Evolutionary conservation across 2,329 filamentous ascomycete species (phyloP), one percentile per base, ranked within the genome.

Genomic region (Gaeumannomyces sp.): DNA sequence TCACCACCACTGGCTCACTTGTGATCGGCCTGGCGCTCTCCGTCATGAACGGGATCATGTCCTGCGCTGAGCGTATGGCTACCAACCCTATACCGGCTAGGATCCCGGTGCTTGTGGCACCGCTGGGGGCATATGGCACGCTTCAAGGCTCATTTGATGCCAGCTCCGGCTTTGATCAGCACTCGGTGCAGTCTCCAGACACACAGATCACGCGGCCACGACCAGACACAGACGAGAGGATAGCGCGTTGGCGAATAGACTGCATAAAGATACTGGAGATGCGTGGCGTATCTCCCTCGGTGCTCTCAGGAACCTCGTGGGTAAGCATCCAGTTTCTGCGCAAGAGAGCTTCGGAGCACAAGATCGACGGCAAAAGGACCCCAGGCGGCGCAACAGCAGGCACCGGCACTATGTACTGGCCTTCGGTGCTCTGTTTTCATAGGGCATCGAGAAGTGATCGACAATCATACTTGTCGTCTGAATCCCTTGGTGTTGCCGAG

Each of bases 1-100:
- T 87, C 62, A 86, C 84, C 7, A 86, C 82, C 1, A 82, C 81
- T 0, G 85, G 85, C 2, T 78, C 79, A 14, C 74, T 87, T 10
- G 73, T 86, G 19, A 75, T 85, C 31, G 79, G 78, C 58, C 70
- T 87, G 31, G 77, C 76, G 56, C 76, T 85, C 61, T 78, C 81
- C 4, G 71, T 77, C 56, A 80, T 82, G 58, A 75, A 78, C 53
- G 82, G 81, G 8, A 72, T 87, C 56, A 71, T 79, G 19, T 78
- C 77, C 1, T 74, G 82, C 27, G 79, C 81, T 22, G 80, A 85
- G 66, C 73, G 73, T 8, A 67, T 79, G 38, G 74, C 75, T 19
- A 72, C 76, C 19, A 77, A 76, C 57, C 68, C 79, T 5, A 75
- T 77, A 6, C 74, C 77, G 10, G 70, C 79, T 0, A 78, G 79